Evolutionary conservation across 768 basidiomycete species (phyloP).

Genomic region (Austroboletus festivus): DNA sequence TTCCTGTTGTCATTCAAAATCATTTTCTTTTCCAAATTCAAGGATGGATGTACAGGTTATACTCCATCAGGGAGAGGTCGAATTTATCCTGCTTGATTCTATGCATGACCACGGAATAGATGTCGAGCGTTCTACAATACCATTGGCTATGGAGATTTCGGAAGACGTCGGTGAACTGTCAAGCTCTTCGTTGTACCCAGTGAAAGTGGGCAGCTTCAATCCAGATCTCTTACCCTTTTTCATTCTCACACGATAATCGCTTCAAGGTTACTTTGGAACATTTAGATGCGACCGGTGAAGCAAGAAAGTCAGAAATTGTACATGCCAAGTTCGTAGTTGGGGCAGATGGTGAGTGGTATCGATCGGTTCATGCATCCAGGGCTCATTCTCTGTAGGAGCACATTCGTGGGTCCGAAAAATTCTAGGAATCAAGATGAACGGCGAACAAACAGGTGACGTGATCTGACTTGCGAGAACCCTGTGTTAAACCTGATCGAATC

Average conservation of each 20-base stretch:
- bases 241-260: no score
- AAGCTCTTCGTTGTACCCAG: conserved; percentile 18
- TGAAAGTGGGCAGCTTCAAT: conserved; percentile 14
- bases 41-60: conserved; percentile 18
- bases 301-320: conserved; percentile 50
- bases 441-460: conserved; percentile 54
- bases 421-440: conserved; percentile 67
- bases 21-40: neutral
- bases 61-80: conserved; percentile 37
- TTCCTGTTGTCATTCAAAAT: neutral
- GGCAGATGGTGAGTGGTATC: conserved; percentile 53
- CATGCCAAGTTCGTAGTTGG: conserved; percentile 75
- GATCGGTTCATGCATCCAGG: conserved; percentile 1
- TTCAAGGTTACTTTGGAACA: conserved; percentile 20
- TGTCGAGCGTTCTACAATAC: conserved; percentile 34
- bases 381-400: conserved; percentile 45
- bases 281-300: conserved; percentile 25
- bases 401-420: conserved; percentile 81
- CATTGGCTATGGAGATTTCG: conserved; percentile 26
- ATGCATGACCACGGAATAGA: conserved; percentile 26
- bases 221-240: no score
- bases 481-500: neutral
- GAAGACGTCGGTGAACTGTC: conserved; percentile 39
- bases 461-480: neutral
- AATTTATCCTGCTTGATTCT: conserved; percentile 36